Base-by-base conservation (phyloP, 148 eudicot genomes). In the Rhododendron ovatum region DNA sequence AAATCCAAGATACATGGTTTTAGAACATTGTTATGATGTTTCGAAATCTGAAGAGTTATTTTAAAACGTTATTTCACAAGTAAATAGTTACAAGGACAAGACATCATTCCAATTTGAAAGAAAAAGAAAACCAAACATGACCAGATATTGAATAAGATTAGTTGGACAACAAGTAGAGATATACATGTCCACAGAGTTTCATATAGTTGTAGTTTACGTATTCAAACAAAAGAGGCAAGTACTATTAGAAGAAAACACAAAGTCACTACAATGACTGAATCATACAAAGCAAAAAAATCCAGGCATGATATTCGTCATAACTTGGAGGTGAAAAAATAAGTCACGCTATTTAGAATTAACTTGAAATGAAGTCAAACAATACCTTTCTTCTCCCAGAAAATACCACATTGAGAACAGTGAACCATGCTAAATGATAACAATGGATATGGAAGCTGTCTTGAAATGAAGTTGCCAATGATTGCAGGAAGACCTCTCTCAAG, bases 401-500 rank as follows among this genome's bases (percentile, higher is more conserved):
- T 94, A 50, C 97, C 95, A 90, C 99, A 96, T 85, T 95, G 96
- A 87, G 99, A 96, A 90, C 98, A 96, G 89, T 96, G 99, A 84
- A 96, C 91, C 98, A 96, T 96, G 89, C 92, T 95, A 87, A 91
- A 96, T 57, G 99, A 95, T 90, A 96, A 89, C 51, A 98, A 94
- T 75, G 99, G 97, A 91, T 91, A 95, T 82, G 99, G 99, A 88
- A 96, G 97, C 89, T 96, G 99, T 83, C 82, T 92, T 51, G 98
- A 94, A 83, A 93, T 88, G 84, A 96, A 95, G 91, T 91, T 95
- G 84, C 97, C 98, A 87, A 95, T 93, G 85, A 94, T 88, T 65
- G 99, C 99, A 17, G 99, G 99, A 87, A 96, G 93, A 89, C 99
- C 99, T 96, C 99, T 93, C 90, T 96, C 99, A 48, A 96, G 95